These are phyloP conservation scores for Eutrema heterophyllum DNA, from an alignment of 345 rosid species.

Conservation along the genomic window DNA sequence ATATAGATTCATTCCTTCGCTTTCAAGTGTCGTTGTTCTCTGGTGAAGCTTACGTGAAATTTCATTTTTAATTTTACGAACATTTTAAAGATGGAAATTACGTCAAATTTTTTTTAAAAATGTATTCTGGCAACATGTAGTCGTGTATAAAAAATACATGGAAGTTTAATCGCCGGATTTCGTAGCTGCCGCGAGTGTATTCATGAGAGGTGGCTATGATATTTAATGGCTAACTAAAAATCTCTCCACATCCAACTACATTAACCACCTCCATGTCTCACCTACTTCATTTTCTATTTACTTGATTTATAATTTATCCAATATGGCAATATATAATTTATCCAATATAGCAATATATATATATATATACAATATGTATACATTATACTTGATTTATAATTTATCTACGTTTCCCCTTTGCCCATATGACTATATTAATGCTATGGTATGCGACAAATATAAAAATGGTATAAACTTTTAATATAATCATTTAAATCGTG, in stretches of 20 bases:
- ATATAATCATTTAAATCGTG: not conserved
- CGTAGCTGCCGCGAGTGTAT: not conserved
- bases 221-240: conserved; percentile 1
- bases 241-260: not conserved
- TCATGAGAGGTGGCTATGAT: not conserved
- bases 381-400: too few species aligned
- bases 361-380: not conserved
- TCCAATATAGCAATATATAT: too few species aligned
- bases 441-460: not conserved
- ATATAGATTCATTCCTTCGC: too few species aligned
- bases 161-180: not conserved
- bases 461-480: not conserved
- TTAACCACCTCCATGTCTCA: not conserved
- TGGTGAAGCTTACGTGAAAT: too few species aligned
- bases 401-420: too few species aligned
- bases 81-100: not conserved
- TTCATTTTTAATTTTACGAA: not conserved
- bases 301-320: not conserved
- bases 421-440: not conserved
- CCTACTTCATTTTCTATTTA: not conserved
- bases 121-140: not conserved
- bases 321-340: too few species aligned
- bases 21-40: too few species aligned
- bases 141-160: not conserved
- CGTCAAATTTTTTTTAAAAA: not conserved